Evolutionary conservation across 2,329 filamentous ascomycete species (phyloP).

Genomic region (Fusarium pilosicola): DNA sequence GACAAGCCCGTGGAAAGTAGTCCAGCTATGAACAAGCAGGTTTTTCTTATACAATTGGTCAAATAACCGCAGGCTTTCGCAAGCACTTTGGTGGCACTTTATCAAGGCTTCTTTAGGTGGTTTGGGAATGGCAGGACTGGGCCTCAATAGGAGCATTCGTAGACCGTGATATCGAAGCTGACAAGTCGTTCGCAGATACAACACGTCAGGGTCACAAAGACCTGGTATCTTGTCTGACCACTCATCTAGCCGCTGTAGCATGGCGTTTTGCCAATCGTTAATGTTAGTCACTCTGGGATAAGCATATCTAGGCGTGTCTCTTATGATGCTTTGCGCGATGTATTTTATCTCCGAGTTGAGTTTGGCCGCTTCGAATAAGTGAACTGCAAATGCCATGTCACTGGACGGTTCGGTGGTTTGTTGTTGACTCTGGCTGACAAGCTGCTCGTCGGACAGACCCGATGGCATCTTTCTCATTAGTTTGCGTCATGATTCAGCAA

Average conservation of each 20-base stretch:
- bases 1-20: slow-evolving; percentile 60
- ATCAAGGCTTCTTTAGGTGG: slow-evolving; percentile 54
- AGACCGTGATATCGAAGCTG: slow-evolving; percentile 59
- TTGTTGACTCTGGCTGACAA: background rate
- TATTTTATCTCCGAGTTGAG: slow-evolving; percentile 69
- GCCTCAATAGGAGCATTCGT: slow-evolving; percentile 60
- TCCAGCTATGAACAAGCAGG: slow-evolving; percentile 58
- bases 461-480: slow-evolving; percentile 46
- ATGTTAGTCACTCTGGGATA: slow-evolving; percentile 59
- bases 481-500: rapidly evolving
- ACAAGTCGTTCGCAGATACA: slow-evolving; percentile 49
- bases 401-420: background rate
- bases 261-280: slow-evolving; percentile 56
- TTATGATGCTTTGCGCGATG: slow-evolving; percentile 62
- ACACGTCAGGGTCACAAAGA: slow-evolving; percentile 13
- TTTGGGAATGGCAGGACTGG: slow-evolving; percentile 62
- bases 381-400: slow-evolving; percentile 56
- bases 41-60: slow-evolving; percentile 57
- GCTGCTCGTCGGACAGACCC: slow-evolving; percentile 38
- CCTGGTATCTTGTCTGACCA: slow-evolving; percentile 54
- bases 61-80: slow-evolving; percentile 53
- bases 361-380: slow-evolving; percentile 58
- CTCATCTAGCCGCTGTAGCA: slow-evolving; percentile 52
- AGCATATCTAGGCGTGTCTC: slow-evolving; percentile 58
- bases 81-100: slow-evolving; percentile 56